phyloP scores from a whole-genome alignment of 2,329 filamentous ascomycete species.

The Fusarium abutilonis region DNA sequence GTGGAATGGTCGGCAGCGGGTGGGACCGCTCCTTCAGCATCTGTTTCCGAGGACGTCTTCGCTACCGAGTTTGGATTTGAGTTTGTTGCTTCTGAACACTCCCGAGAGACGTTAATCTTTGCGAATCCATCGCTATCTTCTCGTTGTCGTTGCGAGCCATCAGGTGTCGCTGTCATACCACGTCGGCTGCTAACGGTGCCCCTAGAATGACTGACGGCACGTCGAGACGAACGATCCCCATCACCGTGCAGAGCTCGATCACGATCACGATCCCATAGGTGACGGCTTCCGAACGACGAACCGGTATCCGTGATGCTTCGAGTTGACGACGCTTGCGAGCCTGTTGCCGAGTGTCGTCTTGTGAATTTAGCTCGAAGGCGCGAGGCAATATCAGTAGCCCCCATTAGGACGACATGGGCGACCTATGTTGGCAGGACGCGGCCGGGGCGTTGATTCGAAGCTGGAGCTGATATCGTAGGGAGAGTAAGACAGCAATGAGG shows the following conservation, averaged over 20 bases:
- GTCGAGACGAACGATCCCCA: conserved; percentile 29
- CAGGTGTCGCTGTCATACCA: conserved; percentile 32
- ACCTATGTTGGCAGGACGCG: conserved; percentile 24
- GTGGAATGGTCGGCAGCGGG: conserved; percentile 32
- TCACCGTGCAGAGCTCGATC: conserved; percentile 32
- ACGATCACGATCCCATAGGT: conserved; percentile 41
- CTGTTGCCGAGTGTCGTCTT: conserved; percentile 54
- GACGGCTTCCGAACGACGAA: conserved; percentile 41
- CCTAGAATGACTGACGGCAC: conserved; percentile 38
- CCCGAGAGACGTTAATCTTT: conserved; percentile 14
- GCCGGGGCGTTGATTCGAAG: conserved; percentile 19
- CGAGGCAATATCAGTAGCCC: conserved; percentile 55
- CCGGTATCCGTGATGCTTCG: conserved; percentile 37
- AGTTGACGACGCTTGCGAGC: conserved; percentile 51
- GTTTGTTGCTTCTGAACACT: conserved; percentile 27
- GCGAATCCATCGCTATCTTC: conserved; percentile 23
- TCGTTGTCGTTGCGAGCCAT: conserved; percentile 23
- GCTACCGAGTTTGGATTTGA: conserved; percentile 19
- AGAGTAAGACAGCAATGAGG: conserved; percentile 25
- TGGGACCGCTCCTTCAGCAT: conserved; percentile 34
- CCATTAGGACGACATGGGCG: conserved; percentile 50
- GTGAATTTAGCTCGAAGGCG: conserved; percentile 60
- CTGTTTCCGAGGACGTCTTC: conserved; percentile 28
- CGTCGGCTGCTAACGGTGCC: conserved; percentile 35
- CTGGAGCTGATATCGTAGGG: conserved; percentile 13